Evolutionary conservation across 169 alveolate genomes (phyloP).

Genomic region (Theileria annulata): DNA sequence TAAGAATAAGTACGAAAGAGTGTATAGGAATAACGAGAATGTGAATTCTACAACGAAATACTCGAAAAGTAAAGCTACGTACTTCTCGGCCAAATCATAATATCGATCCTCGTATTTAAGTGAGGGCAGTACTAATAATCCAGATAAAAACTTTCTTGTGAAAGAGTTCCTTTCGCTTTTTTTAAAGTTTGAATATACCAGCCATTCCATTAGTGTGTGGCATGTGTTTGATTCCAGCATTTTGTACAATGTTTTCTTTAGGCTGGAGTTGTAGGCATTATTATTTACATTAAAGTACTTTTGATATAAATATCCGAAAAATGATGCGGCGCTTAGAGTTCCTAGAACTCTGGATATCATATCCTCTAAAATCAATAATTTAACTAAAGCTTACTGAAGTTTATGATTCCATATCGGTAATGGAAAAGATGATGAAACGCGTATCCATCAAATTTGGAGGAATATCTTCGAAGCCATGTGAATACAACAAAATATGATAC

Average conservation of each 20-base stretch:
- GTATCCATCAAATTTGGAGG: slow-evolving; percentile 58
- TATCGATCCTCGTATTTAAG: slow-evolving; percentile 2
- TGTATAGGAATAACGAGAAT: slow-evolving; percentile 32
- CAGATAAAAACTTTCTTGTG: slow-evolving; percentile 6
- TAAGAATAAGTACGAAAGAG: slow-evolving; percentile 8
- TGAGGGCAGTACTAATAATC: not conserved
- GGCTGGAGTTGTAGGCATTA: not conserved
- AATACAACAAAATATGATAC: slow-evolving; percentile 7
- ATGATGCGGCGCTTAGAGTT: slow-evolving; percentile 18
- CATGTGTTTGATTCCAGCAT: slow-evolving; percentile 21
- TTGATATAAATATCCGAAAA: slow-evolving; percentile 30
- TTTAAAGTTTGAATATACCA: slow-evolving; percentile 9
- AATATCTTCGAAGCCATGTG: slow-evolving; percentile 18
- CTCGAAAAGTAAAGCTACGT: slow-evolving; percentile 32
- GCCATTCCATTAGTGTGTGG: slow-evolving; percentile 16
- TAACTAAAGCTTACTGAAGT: slow-evolving; percentile 21
- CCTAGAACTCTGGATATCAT: slow-evolving; percentile 48
- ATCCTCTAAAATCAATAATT: slow-evolving; percentile 21
- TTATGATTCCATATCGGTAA: slow-evolving; percentile 49
- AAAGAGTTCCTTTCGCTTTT: not conserved
- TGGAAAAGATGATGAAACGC: slow-evolving; percentile 56
- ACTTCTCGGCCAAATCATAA: slow-evolving; percentile 19
- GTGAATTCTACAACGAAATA: slow-evolving; percentile 48
- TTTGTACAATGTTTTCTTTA: not conserved
- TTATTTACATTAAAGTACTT: not conserved